These are phyloP conservation scores for Lecanicillium sp. DNA, from an alignment of 2,329 filamentous ascomycete genomes.

Conservation along the genomic window DNA sequence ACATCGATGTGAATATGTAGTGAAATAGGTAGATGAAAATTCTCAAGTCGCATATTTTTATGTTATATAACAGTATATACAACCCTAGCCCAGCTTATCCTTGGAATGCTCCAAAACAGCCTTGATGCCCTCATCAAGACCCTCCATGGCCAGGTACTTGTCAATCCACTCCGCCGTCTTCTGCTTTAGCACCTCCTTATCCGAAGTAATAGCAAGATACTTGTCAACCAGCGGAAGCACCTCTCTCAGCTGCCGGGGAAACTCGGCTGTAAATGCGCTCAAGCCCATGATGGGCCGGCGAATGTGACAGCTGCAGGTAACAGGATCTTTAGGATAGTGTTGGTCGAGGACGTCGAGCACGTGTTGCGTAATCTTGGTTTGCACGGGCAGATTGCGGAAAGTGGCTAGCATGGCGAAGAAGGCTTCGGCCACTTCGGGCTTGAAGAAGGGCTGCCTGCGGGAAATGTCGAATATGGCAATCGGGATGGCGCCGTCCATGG, in stretches of 20 bases:
- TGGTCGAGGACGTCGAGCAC: slow-evolving; percentile 58
- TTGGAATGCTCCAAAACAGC: slow-evolving; percentile 47
- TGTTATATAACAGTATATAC: too few species aligned
- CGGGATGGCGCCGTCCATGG: slow-evolving; percentile 86
- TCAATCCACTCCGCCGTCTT: slow-evolving; percentile 49
- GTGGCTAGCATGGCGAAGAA: slow-evolving; percentile 75
- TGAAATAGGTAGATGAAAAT: too few species aligned
- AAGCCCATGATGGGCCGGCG: slow-evolving; percentile 62
- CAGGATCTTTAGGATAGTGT: slow-evolving; percentile 49
- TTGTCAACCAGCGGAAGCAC: slow-evolving; percentile 55
- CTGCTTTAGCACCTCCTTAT: slow-evolving; percentile 35
- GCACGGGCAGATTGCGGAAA: slow-evolving; percentile 59
- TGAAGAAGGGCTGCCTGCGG: slow-evolving; percentile 66
- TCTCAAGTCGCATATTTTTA: too few species aligned
- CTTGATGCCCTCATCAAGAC: slow-evolving; percentile 47
- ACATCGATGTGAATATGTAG: too few species aligned
- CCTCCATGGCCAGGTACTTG: slow-evolving; percentile 36
- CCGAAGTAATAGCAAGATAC: slow-evolving; percentile 33
- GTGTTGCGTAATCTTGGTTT: slow-evolving; percentile 61
- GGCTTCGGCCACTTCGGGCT: slow-evolving; percentile 54
- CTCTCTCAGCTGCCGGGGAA: slow-evolving; percentile 61
- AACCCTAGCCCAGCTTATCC: slow-evolving; percentile 13
- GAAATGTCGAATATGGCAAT: slow-evolving; percentile 85
- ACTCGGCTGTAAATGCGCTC: slow-evolving; percentile 54
- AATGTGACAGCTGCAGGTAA: slow-evolving; percentile 63